Evolutionary conservation across 176 grass and related monocot genomes (phyloP), one percentile per base, ranked within the genome.

Genomic region (Dendrocalamus sinicus): DNA sequence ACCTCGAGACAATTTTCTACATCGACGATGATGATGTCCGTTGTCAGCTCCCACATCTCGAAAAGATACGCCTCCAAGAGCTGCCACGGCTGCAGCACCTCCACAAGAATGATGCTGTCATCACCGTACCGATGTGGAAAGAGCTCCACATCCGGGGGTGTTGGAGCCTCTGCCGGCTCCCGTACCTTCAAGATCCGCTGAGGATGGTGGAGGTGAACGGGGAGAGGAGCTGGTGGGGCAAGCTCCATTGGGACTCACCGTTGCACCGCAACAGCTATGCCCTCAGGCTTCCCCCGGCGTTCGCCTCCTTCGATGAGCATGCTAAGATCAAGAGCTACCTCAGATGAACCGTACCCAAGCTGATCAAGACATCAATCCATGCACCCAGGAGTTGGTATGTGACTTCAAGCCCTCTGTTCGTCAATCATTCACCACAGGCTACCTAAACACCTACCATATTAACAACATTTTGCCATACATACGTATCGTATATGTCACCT

Each of bases 101-200:
- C n/a, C 4, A 4, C 0, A 0, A 48, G 0, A 14, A 8, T 0
- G 0, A 67, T 2, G 0, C 5, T 26, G 19, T 23, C 58, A 53
- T 79, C 4, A 5, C 24, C 0, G 48, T 81, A 0, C 76, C 87
- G 0, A 0, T 0, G 0, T 89, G 81, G 87, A 24, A 80, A 48
- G 59, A 85, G 58, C 81, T 89, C 58, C 58, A 73, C 0, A 6
- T 84, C 6, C 75, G 67, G 0, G 81, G 81, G 1, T 85, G 81
- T 2, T 75, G 81, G 67, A 84, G 81, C 75, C 10, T 89, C 16
- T 44, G 45, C 6, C 17, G 12, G 12, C 87, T 88, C 46, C 86
- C 67, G 0, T 23, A 0, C 17, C 58, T 72, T 7, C 3, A 8
- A 47, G 8, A 17, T 1, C 30, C 30, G 7, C 9, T 0, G 0